A percentile compares a stretch with the other conserved stretches of the same genome.
These are phyloP conservation scores for Spathaspora hagerdaliae DNA, from an alignment of 805 yeast species.

Conservation along the genomic window DNA sequence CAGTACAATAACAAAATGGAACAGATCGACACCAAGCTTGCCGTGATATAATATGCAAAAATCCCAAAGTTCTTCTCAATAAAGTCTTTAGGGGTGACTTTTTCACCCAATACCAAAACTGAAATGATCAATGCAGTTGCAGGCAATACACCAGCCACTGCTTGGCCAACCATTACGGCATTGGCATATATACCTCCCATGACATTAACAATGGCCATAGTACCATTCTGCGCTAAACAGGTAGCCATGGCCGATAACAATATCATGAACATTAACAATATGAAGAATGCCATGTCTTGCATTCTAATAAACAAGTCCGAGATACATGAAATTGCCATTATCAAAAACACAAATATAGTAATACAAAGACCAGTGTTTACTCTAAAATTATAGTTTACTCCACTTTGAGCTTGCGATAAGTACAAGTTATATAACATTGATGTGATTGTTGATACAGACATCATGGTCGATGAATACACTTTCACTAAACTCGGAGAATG, in stretches of 20 bases:
- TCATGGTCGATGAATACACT: constrained; percentile 76
- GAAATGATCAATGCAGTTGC: constrained; percentile 62
- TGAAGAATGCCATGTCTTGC: constrained; percentile 43
- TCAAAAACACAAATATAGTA: constrained; percentile 54
- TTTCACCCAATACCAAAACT: constrained; percentile 40
- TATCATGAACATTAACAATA: constrained; percentile 58
- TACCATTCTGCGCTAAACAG: constrained; percentile 83
- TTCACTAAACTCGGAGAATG: constrained; percentile 47
- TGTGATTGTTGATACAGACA: constrained; percentile 76
- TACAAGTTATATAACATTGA: constrained; percentile 57
- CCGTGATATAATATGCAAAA: constrained; percentile 47
- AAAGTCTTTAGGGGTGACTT: constrained; percentile 15
- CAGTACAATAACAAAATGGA: constrained; percentile 39
- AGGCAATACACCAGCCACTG: constrained; percentile 90
- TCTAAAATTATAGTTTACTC: constrained; percentile 53
- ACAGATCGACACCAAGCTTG: constrained; percentile 42
- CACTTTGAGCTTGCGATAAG: constrained; percentile 62
- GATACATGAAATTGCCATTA: constrained; percentile 52
- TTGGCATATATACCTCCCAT: constrained; percentile 78
- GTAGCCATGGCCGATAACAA: constrained; percentile 68
- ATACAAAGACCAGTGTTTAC: constrained; percentile 57
- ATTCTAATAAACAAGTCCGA: constrained; percentile 28
- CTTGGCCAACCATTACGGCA: constrained; percentile 92
- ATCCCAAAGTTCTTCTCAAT: constrained; percentile 38
- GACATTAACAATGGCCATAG: constrained; percentile 80